These are phyloP conservation scores for Zygosaccharomyces kombuchaensis DNA, from an alignment of 805 yeast genomes.

Conservation along the genomic window DNA sequence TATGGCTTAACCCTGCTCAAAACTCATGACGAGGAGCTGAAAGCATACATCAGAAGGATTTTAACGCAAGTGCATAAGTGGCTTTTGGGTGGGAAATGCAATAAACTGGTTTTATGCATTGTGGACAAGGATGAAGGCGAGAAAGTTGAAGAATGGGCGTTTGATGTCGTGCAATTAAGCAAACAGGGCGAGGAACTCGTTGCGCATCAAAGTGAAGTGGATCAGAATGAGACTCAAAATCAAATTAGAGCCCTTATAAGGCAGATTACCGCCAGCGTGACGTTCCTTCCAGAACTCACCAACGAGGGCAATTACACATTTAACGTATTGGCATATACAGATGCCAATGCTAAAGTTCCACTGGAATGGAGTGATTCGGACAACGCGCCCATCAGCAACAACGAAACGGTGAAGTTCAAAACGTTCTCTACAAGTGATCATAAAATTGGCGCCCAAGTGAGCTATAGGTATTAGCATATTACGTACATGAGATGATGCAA, in stretches of 20 bases:
- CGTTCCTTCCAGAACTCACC: constrained; percentile 74
- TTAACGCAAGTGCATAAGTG: constrained; percentile 68
- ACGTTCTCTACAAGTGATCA: constrained; percentile 65
- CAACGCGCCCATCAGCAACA: constrained; percentile 49
- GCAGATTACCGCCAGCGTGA: constrained; percentile 82
- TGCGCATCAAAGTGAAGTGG: constrained; percentile 24
- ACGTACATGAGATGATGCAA: neutral
- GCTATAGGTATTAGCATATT: constrained; percentile 32
- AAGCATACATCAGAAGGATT: constrained; percentile 59
- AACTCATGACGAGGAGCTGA: constrained; percentile 72
- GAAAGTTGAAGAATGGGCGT: constrained; percentile 83
- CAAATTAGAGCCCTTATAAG: constrained; percentile 85
- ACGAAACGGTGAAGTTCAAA: constrained; percentile 66
- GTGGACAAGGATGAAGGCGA: constrained; percentile 63
- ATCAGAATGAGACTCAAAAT: constrained; percentile 46
- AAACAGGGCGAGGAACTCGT: constrained; percentile 10
- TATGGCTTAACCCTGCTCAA: constrained; percentile 74
- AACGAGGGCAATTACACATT: constrained; percentile 61
- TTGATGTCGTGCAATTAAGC: constrained; percentile 47
- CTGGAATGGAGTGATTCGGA: constrained; percentile 83
- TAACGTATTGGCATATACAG: constrained; percentile 79
- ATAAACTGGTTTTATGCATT: constrained; percentile 68
- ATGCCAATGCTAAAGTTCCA: constrained; percentile 63
- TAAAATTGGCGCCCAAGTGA: constrained; percentile 67
- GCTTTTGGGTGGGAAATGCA: constrained; percentile 66